A percentile compares a stretch with the other conserved stretches of the same genome.
Conservation (phyloP, 768 basidiomycete genomes). For the Trametes elegans region DNA sequence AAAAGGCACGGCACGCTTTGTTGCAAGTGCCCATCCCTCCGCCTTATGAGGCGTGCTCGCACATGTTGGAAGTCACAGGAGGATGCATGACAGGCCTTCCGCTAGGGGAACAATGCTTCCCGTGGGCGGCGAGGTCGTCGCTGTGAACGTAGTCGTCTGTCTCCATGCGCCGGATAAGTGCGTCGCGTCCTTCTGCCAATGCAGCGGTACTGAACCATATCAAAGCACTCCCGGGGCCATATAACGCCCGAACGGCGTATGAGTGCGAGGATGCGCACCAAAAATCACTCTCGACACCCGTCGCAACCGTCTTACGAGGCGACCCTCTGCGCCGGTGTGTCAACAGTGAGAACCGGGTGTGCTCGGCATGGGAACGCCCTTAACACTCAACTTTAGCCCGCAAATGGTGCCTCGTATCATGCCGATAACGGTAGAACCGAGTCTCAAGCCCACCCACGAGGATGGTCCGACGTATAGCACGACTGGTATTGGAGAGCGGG, state of each 20-base stretch:
- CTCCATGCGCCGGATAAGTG: not conserved
- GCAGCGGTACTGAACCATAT: not conserved
- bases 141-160: not conserved
- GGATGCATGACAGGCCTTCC: not conserved
- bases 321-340: not conserved
- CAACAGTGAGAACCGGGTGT: conserved; percentile 6
- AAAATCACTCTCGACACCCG: not conserved
- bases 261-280: not conserved
- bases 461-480: conserved; percentile 7
- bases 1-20: not conserved
- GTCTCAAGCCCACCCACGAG: conserved; percentile 7
- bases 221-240: not conserved
- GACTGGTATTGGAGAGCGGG: not conserved
- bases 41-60: not conserved
- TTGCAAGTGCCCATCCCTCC: not conserved
- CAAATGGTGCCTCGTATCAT: not conserved
- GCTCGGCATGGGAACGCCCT: conserved; percentile 7
- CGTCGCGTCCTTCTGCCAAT: not conserved
- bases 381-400: conserved; percentile 6
- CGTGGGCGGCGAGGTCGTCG: not conserved
- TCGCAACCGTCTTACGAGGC: not conserved
- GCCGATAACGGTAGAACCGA: conserved; percentile 3
- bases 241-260: not conserved
- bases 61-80: not conserved
- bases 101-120: not conserved